Conservation (phyloP, 1,139 yeast genomes). For the Candida albicans region DNA sequence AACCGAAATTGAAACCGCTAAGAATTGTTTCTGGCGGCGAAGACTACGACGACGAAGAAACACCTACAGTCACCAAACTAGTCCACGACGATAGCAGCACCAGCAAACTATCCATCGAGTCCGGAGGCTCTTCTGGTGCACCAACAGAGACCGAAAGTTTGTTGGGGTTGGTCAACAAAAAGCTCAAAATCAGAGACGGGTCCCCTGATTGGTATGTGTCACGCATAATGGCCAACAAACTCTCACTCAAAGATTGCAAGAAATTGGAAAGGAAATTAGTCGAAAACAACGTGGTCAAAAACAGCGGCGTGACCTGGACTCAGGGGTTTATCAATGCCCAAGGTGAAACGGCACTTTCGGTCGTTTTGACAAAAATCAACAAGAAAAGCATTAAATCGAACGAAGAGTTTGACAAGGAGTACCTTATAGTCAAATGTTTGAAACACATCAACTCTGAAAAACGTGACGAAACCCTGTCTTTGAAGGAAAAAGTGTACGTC, state of each 20-base stretch:
- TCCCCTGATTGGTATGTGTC: slow-evolving; percentile 47
- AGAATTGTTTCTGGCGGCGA: neutral
- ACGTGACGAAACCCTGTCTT: slow-evolving; percentile 14
- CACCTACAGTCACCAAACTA: slow-evolving; percentile 8
- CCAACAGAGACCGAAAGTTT: slow-evolving; percentile 6
- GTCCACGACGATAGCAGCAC: slow-evolving; percentile 5
- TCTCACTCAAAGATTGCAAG: slow-evolving; percentile 35
- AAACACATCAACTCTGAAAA: slow-evolving; percentile 23
- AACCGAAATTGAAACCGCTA: neutral
- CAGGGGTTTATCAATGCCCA: slow-evolving; percentile 36
- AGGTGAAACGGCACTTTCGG: slow-evolving; percentile 48
- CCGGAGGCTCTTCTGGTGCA: slow-evolving; percentile 8
- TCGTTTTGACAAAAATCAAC: slow-evolving; percentile 38
- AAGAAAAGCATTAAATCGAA: slow-evolving; percentile 46
- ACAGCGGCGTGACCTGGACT: slow-evolving; percentile 32
- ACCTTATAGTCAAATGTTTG: slow-evolving; percentile 38
- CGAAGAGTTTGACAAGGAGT: slow-evolving; percentile 47
- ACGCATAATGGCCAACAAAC: slow-evolving; percentile 35
- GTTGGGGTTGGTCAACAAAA: slow-evolving; percentile 13
- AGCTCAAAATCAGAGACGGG: slow-evolving; percentile 34
- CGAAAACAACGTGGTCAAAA: slow-evolving; percentile 20
- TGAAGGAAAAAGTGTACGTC: slow-evolving; percentile 30
- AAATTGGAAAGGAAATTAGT: slow-evolving; percentile 36
- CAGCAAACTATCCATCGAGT: slow-evolving; percentile 10
- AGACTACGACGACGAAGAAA: neutral